Evolutionary conservation across 1,284 basidiomycete species (phyloP).

Genomic region (Mrakiaceae sp.): DNA sequence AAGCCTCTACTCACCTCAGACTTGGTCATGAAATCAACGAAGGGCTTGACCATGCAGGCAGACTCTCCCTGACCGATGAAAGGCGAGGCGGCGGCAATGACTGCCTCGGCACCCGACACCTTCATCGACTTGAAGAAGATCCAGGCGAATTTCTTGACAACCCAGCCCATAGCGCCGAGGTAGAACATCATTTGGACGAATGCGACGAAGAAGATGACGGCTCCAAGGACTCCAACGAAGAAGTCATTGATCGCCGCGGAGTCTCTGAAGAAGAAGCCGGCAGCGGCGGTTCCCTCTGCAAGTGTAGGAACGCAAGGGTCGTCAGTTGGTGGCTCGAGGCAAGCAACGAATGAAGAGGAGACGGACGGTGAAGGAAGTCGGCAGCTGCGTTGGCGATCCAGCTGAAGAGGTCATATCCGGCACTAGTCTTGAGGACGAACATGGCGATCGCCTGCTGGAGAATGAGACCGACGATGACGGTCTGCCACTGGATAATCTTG

Average conservation of each 20-base stretch:
- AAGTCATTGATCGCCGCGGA: slow-evolving; percentile 33
- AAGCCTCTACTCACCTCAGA: slow-evolving; percentile 48
- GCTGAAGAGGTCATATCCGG: slow-evolving; percentile 66
- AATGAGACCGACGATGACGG: slow-evolving; percentile 59
- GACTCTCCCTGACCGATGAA: slow-evolving; percentile 85
- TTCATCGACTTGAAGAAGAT: slow-evolving; percentile 83
- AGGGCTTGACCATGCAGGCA: slow-evolving; percentile 72
- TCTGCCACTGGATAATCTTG: slow-evolving; percentile 22
- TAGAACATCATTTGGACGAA: slow-evolving; percentile 77
- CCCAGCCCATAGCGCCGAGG: slow-evolving; percentile 27
- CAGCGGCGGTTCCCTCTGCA: slow-evolving; percentile 47
- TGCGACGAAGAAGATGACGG: slow-evolving; percentile 78
- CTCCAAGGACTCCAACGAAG: slow-evolving; percentile 56
- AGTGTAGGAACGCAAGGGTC: slow-evolving; percentile 22
- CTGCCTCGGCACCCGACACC: slow-evolving; percentile 41
- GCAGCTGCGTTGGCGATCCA: slow-evolving; percentile 65
- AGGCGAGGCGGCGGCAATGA: slow-evolving; percentile 74
- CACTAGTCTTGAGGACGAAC: slow-evolving; percentile 68
- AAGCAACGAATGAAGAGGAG: slow-evolving; percentile 14
- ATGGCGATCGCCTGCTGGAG: slow-evolving; percentile 70
- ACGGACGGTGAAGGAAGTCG: slow-evolving; percentile 23
- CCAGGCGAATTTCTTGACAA: slow-evolving; percentile 75
- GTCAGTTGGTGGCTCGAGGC: slow-evolving; percentile 16
- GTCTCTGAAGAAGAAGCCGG: slow-evolving; percentile 63
- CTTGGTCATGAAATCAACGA: slow-evolving; percentile 75